These are phyloP conservation scores for Acephala macrosclerotiorum DNA, from an alignment of 2,329 filamentous ascomycete species.

Conservation along the genomic window DNA sequence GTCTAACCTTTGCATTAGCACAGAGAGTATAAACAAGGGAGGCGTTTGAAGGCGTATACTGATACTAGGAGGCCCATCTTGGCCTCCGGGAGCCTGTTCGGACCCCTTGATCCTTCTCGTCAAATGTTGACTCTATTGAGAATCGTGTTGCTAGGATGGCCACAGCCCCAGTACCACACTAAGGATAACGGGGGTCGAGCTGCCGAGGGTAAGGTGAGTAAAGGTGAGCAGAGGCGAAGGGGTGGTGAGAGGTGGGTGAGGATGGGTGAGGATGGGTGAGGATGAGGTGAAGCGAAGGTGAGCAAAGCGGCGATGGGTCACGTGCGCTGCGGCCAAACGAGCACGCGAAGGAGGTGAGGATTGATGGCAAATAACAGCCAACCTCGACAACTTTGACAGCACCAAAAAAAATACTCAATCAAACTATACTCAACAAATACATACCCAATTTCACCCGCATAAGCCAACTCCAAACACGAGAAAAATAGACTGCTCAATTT, in stretches of 20 bases:
- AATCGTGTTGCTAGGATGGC: neutral
- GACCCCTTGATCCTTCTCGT: neutral
- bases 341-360: constrained; percentile 8
- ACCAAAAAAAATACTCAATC: no score
- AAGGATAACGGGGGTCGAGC: constrained; percentile 5
- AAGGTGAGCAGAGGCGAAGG: constrained; percentile 7
- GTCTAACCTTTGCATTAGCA: neutral
- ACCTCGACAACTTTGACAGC: no score
- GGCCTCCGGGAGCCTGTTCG: neutral
- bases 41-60: neutral
- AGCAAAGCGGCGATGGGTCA: constrained; percentile 6
- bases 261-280: neutral
- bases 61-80: neutral
- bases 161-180: neutral
- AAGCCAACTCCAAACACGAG: no score
- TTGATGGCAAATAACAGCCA: constrained; percentile 1
- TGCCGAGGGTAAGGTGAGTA: constrained; percentile 3
- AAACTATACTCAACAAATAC: no score
- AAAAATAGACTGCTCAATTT: no score
- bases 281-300: constrained; percentile 2
- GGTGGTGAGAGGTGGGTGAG: neutral
- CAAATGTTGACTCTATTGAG: constrained; percentile 14
- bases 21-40: neutral
- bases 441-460: no score
- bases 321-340: neutral